Evolutionary conservation across 306 rosid genomes (phyloP).

Genomic region (Dalbergia cultrata): DNA sequence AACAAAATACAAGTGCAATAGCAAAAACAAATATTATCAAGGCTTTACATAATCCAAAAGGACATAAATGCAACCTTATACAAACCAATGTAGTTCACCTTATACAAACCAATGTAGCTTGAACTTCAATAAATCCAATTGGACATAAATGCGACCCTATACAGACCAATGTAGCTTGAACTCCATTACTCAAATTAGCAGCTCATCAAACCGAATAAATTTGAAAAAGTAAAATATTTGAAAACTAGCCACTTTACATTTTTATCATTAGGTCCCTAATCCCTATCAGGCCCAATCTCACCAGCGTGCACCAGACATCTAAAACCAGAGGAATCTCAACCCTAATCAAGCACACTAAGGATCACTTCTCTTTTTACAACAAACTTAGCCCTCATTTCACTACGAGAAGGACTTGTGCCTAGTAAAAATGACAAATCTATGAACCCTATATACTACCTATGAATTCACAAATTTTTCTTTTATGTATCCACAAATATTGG

Average conservation of each 20-base stretch:
- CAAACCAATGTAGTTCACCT: not conserved
- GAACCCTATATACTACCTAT: not conserved
- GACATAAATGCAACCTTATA: conserved; percentile 8
- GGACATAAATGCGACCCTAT: conserved; percentile 14
- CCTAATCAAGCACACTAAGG: not conserved
- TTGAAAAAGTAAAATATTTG: not conserved
- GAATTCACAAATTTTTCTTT: not conserved
- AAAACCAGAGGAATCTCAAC: not conserved
- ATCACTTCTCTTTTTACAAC: conserved; percentile 9
- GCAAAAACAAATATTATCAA: conserved; percentile 2
- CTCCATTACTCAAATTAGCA: conserved; percentile 19
- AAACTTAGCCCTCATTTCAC: not conserved
- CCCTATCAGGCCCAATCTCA: not conserved
- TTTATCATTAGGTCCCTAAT: not conserved
- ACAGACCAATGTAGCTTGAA: conserved; percentile 5
- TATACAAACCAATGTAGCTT: conserved; percentile 10
- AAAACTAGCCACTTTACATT: conserved; percentile 3
- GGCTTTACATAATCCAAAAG: not conserved
- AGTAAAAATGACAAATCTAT: not conserved
- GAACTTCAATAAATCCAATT: conserved; percentile 20
- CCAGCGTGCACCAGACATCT: not conserved
- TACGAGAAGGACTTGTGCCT: not conserved
- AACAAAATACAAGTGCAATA: conserved; percentile 4
- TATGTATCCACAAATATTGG: not conserved
- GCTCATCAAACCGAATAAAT: conserved; percentile 14